phyloP scores from a whole-genome alignment of 2,329 filamentous ascomycete genomes.

The Teratosphaeria gauchensis region DNA sequence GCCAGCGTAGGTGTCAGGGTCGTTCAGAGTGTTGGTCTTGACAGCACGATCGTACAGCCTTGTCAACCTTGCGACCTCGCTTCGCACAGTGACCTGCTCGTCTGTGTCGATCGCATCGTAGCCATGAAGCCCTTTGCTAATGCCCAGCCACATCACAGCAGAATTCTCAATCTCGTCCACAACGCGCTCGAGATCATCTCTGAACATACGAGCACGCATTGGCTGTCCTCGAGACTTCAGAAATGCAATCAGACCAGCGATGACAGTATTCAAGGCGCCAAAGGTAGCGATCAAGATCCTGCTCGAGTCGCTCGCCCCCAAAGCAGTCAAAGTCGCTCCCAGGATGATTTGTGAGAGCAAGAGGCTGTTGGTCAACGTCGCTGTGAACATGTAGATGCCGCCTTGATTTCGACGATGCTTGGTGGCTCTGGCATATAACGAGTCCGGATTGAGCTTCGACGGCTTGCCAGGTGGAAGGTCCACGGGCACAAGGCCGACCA shows the following conservation, averaged over 20 bases:
- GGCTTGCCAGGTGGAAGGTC: conserved; percentile 17
- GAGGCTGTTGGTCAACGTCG: conserved; percentile 28
- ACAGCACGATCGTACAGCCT: conserved; percentile 31
- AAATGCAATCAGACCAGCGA: conserved; percentile 32
- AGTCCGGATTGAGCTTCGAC: conserved; percentile 19
- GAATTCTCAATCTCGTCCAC: conserved; percentile 35
- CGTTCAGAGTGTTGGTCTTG: conserved; percentile 29
- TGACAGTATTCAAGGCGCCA: conserved; percentile 32
- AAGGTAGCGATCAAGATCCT: conserved; percentile 31
- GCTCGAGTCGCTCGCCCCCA: conserved; percentile 27
- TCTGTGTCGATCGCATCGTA: conserved; percentile 39
- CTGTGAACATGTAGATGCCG: conserved; percentile 28
- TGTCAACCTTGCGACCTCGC: conserved; percentile 26
- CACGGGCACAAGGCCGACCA: conserved; percentile 27
- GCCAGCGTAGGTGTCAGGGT: conserved; percentile 31
- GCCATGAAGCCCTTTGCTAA: conserved; percentile 32
- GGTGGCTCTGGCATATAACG: conserved; percentile 28
- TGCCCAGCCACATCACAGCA: conserved; percentile 36
- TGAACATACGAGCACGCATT: conserved; percentile 31
- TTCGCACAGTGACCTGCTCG: conserved; percentile 33
- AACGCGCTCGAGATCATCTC: conserved; percentile 31
- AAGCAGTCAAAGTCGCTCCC: conserved; percentile 30
- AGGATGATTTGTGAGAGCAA: conserved; percentile 32
- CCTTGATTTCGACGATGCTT: conserved; percentile 24
- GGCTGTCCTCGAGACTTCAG: conserved; percentile 32